Evolutionary conservation across 2,329 filamentous ascomycete species (phyloP), one percentile per base, ranked within the genome.

Genomic region (Huntiella omanensis): DNA sequence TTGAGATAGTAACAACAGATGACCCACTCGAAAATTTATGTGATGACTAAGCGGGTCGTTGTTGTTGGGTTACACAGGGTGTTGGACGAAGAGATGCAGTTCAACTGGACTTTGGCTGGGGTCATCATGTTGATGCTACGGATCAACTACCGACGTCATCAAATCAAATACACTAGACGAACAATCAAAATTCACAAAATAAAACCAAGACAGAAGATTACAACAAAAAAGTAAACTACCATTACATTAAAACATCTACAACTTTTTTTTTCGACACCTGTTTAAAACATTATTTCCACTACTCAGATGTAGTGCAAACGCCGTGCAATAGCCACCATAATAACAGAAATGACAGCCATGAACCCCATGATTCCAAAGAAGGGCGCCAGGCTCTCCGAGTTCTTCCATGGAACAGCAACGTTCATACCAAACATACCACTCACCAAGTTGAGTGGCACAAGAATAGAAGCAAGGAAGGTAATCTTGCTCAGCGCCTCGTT

Each of bases 401-500:
- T 59, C 45, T 54, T 57, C 47, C 77, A 86, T 0, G 83, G 83
- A 12, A 91, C 79, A 3, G 60, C 58, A 1, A 92, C 83, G 62
- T 92, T 92, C 84, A 92, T 92, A 46, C 84, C 84, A 57, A 87
- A 88, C 38, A 87, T 65, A 62, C 83, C 81, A 35, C 84, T 92
- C 51, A 96, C 77, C 53, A 98, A 67, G 59, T 96, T 98, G 53
- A 98, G 75, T 3, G 91, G 91, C 49, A 98, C 87, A n/a, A 98
- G 73, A 53, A 98, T 83, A 3, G 88, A 94, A 1, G 86, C 91
- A 52, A 96, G 69, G 50, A 96, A 75, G 0, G 91, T 98, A 55
- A 98, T 91, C 66, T 95, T 94, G 65, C 85, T 87, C 10, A 98
- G 73, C 5, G 88, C 81, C 53, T 81, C 75, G 64, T 96, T 96